Evolutionary conservation across 208 protist species (phyloP).

Genomic region (Vickermania ingenoplastis): DNA sequence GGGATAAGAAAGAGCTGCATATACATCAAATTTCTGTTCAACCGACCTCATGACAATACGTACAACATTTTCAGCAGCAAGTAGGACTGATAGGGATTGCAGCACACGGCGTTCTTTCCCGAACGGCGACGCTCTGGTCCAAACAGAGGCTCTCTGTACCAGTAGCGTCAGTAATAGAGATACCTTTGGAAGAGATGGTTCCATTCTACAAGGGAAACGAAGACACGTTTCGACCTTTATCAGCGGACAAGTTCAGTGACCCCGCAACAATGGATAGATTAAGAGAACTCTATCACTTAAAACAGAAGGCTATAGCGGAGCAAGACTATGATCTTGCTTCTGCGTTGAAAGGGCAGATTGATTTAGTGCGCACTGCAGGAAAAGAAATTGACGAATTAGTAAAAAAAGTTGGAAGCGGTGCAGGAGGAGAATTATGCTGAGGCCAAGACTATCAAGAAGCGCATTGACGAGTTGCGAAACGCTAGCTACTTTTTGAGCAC

Average conservation of each 20-base stretch:
- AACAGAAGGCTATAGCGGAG: constrained; percentile 58
- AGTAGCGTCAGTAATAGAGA: constrained; percentile 39
- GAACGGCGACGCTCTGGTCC: constrained; percentile 21
- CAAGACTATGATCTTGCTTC: constrained; percentile 86
- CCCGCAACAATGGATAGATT: constrained; percentile 24
- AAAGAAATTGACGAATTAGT: constrained; percentile 48
- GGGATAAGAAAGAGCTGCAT: constrained; percentile 43
- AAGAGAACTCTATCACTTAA: constrained; percentile 42
- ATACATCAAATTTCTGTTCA: constrained; percentile 82
- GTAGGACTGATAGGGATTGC: constrained; percentile 76
- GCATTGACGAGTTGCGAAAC: constrained; percentile 54
- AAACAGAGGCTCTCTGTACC: constrained; percentile 17
- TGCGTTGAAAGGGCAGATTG: constrained; percentile 55
- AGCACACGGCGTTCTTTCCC: constrained; percentile 49
- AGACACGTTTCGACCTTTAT: background rate
- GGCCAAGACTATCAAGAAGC: constrained; percentile 71
- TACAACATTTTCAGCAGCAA: constrained; percentile 86
- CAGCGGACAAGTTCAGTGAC: constrained; percentile 7
- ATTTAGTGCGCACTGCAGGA: constrained; percentile 24
- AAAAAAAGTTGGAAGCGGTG: constrained; percentile 56
- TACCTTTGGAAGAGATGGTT: constrained; percentile 76
- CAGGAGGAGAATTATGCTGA: constrained; percentile 61
- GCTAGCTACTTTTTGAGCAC: constrained; percentile 5
- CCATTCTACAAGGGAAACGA: constrained; percentile 18
- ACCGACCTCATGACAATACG: constrained; percentile 52